Percentiles rank a stretch among this genome's conserved stretches.
These are phyloP conservation scores for Cutaneotrichosporon dermatis DNA, from an alignment of 1,284 basidiomycete genomes.

Conservation along the genomic window DNA sequence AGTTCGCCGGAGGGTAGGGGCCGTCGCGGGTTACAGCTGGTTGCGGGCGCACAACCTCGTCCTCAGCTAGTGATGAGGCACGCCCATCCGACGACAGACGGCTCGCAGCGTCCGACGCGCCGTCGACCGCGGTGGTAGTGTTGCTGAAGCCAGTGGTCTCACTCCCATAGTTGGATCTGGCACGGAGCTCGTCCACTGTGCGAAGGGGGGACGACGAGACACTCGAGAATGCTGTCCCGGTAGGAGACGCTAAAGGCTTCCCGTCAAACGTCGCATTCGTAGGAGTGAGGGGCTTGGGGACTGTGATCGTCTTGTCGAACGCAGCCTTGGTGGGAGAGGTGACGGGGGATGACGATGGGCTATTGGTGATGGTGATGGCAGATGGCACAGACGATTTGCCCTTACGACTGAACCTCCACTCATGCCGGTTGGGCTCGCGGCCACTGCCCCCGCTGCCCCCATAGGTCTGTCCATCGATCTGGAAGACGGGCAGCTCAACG, in stretches of 20 bases:
- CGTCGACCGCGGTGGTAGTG: neutral
- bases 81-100: neutral
- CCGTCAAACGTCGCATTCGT: neutral
- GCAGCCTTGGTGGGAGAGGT: neutral
- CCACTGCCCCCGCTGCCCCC: slow-evolving; percentile 25
- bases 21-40: neutral
- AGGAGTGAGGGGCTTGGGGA: neutral
- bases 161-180: neutral
- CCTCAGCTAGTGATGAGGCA: neutral
- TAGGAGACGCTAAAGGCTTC: neutral
- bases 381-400: slow-evolving; percentile 16
- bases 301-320: slow-evolving; percentile 1
- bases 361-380: too few species aligned
- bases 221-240: neutral
- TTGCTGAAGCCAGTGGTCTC: neutral
- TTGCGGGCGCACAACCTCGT: neutral
- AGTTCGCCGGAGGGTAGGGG: neutral
- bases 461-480: slow-evolving; percentile 46
- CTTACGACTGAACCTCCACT: slow-evolving; percentile 36
- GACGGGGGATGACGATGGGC: neutral
- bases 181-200: neutral
- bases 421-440: slow-evolving; percentile 25
- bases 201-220: neutral
- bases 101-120: neutral
- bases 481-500: slow-evolving; percentile 46